Percentiles rank a stretch among this genome's conserved stretches.
phyloP scores from a whole-genome alignment of 1,284 basidiomycete genomes.

The Pterulicium gracile region DNA sequence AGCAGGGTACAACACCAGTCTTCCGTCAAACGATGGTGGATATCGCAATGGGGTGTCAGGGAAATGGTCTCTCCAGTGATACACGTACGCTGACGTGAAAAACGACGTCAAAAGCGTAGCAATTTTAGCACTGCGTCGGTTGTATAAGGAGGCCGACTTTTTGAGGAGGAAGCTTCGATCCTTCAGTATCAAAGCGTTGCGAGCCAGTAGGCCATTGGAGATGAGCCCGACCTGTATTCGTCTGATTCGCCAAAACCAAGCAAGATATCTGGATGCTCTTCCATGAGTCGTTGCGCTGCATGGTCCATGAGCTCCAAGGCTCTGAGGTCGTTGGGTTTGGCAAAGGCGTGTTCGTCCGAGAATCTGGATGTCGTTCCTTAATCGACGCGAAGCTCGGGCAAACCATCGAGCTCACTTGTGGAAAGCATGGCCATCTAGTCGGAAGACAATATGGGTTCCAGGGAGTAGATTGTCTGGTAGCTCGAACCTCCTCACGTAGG shows the following conservation, averaged over 20 bases:
- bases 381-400: neutral
- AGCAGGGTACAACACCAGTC: slow-evolving; percentile 79
- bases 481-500: slow-evolving; percentile 89
- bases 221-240: slow-evolving; percentile 72
- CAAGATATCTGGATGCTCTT: slow-evolving; percentile 71
- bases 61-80: slow-evolving; percentile 77
- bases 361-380: slow-evolving; percentile 43
- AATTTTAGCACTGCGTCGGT: slow-evolving; percentile 83
- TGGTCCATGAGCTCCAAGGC: slow-evolving; percentile 91
- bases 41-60: slow-evolving; percentile 61
- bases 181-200: neutral
- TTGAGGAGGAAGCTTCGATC: slow-evolving; percentile 73
- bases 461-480: slow-evolving; percentile 81
- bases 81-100: slow-evolving; percentile 90
- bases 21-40: slow-evolving; percentile 88
- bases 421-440: slow-evolving; percentile 92
- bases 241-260: slow-evolving; percentile 95
- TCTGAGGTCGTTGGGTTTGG: slow-evolving; percentile 85
- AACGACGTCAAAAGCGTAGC: slow-evolving; percentile 81
- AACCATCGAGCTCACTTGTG: slow-evolving; percentile 57
- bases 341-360: slow-evolving; percentile 73
- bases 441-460: slow-evolving; percentile 76
- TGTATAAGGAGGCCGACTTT: slow-evolving; percentile 69
- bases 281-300: slow-evolving; percentile 77
- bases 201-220: neutral